Evolutionary conservation across 345 rosid genomes (phyloP), one percentile per base, ranked within the genome.

Genomic region (Erucastrum elatum): DNA sequence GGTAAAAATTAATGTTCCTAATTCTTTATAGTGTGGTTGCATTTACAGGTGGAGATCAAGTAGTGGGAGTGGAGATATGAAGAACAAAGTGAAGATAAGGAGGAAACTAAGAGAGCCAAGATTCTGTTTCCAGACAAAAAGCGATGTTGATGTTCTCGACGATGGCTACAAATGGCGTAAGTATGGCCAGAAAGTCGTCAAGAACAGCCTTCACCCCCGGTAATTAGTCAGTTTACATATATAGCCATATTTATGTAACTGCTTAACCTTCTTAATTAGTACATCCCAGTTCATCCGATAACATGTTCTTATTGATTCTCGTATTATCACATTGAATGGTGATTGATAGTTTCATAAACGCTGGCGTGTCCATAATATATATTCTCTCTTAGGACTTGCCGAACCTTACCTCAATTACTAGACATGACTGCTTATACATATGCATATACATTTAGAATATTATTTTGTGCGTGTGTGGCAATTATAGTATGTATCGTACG

Each of bases 81-180:
- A 89, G 85, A 86, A 68, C 84, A 89, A 89, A 82, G 86, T 90
- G 75, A 80, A 94, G 86, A 85, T 87, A 44, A 84, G 96, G 77
- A 92, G 97, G 82, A 94, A 90, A 88, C 91, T 94, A 33, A 88
- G 98, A 75, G 98, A 94, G 75, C 98, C 98, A 53, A 90, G 98
- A 84, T 94, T 94, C 82, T 94, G 98, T 83, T 94, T 94, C 85
- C 98, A 94, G 82, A 94, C 98, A 21, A 87, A 95, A 82, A 94
- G 97, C 62, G 98, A 94, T 31, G 88, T 94, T 3, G 98, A 94
- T 82, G 98, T 94, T 25, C 96, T 94, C 4, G 98, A 94, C 76
- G 98, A 94, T 51, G 98, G 98, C 58, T 94, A 94, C 74, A 94
- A 90, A 77, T 94, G 98, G 98, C 88, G 98, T 74, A 94, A 94